Base-by-base conservation (phyloP, 306 rosid species). In the Vicia faba region DNA sequence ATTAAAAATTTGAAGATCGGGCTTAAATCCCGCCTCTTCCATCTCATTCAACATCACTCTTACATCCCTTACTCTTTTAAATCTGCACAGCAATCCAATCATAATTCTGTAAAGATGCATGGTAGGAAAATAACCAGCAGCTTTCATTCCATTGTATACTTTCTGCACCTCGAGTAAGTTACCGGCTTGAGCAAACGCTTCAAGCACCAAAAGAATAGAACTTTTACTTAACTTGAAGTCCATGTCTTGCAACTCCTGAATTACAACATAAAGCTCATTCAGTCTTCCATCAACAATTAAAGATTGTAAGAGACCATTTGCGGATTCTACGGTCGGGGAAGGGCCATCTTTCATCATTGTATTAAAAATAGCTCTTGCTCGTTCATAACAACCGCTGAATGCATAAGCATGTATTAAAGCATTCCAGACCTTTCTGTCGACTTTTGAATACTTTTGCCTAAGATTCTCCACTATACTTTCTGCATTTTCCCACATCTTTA, bases 291-390 rank as follows among this genome's bases (percentile, higher is more conserved):
- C 96, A 58, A 75, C 76, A 76, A 92, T 84, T 68, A 92, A 63
- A 58, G 98, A 89, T 72, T 73, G 86, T 81, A 92, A 79, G 49
- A 92, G 81, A 75, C 98, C 93, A 48, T 92, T 92, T 19, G 87
- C 82, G 33, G 98, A 86, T 53, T 89, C 92, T 36, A 86, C 82
- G 11, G 93, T 84, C 31, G 98, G 98, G 35, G 87, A 81, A 75
- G 96, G 98, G 40, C 98, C 98, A 56, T 89, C 89, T 73, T 86
- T 83, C 92, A 86, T 89, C 98, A 92, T 87, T 70, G 88, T 89
- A 63, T 92, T 92, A 68, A 92, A 92, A 72, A 92, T 71, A 64
- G 95, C 96, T 80, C 98, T 84, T 60, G 96, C 96, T 74, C 96
- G 81, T 75, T 92, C 96, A 8, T 92, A 89, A 72, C 96, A 89